A percentile compares a stretch with the other conserved stretches of the same genome.
Conservation (phyloP, 305 asterid genomes). For the Plantago lanceolata region DNA sequence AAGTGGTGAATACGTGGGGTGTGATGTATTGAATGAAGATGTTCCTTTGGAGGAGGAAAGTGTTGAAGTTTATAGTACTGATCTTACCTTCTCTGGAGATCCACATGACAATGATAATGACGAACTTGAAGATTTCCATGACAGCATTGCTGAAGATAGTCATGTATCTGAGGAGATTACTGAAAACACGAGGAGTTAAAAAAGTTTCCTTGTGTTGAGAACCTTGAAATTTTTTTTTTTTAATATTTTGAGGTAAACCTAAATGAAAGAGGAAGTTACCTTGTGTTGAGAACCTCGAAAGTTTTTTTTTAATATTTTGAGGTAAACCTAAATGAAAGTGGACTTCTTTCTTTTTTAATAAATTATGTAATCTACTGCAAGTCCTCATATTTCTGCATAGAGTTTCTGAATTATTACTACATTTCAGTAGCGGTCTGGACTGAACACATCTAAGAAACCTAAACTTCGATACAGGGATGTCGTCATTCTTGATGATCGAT, state of each 20-base stretch:
- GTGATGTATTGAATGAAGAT: constrained; percentile 29
- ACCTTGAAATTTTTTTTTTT: constrained; percentile 13
- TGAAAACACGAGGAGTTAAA: background rate
- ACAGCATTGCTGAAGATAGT: constrained; percentile 17
- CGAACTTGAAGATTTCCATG: constrained; percentile 16
- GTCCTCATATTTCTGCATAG: background rate
- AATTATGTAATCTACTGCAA: no score
- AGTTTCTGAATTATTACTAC: background rate
- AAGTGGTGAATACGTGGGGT: constrained; percentile 21
- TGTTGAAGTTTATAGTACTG: constrained; percentile 26
- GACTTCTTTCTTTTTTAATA: no score
- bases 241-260: constrained; percentile 12
- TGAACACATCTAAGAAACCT: background rate
- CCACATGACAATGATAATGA: constrained; percentile 17
- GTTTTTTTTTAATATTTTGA: constrained; percentile 8
- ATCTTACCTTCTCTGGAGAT: constrained; percentile 22
- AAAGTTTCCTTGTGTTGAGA: constrained; percentile 1
- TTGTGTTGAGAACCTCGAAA: constrained; percentile 17
- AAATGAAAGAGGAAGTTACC: no score
- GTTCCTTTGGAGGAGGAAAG: constrained; percentile 26
- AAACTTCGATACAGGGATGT: no score
- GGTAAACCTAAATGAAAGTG: background rate
- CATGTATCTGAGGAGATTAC: constrained; percentile 10
- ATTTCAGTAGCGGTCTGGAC: background rate
- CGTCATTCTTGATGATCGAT: constrained; percentile 19